phyloP scores from a whole-genome alignment of 163 green algal species.

The Coccomyxa subellipsoidea region DNA sequence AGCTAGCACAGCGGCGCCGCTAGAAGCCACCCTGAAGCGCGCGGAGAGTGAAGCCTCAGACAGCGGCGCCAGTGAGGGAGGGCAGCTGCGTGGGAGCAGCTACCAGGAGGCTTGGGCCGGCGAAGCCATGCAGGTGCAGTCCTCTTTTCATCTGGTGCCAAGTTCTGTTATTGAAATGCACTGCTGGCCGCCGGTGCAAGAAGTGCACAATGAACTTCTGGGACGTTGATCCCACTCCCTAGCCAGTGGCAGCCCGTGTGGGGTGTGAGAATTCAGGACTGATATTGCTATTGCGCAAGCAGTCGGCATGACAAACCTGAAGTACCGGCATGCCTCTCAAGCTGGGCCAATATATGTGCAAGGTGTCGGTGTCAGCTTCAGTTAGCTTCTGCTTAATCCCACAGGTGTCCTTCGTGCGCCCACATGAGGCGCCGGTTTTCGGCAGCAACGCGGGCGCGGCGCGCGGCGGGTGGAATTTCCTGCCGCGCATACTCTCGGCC shows the following conservation, averaged over 20 bases:
- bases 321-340: no score
- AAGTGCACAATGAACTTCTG: no score
- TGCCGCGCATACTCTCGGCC: neutral
- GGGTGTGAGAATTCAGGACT: no score
- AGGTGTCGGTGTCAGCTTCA: neutral
- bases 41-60: neutral
- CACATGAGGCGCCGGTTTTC: neutral
- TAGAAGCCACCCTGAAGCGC: neutral
- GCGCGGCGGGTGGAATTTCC: no score
- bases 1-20: neutral
- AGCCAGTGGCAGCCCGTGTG: no score
- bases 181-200: no score
- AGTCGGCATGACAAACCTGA: no score
- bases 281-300: no score
- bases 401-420: neutral
- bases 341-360: no score
- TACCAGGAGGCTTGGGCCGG: neutral
- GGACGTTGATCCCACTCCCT: no score
- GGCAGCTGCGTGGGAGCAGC: neutral
- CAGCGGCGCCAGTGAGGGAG: neutral
- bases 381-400: neutral
- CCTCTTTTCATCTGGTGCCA: neutral
- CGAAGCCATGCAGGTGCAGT: neutral
- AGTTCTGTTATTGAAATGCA: no score
- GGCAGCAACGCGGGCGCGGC: neutral